phyloP scores from a whole-genome alignment of 2,329 filamentous ascomycete genomes.

The Verruconis gallopava region DNA sequence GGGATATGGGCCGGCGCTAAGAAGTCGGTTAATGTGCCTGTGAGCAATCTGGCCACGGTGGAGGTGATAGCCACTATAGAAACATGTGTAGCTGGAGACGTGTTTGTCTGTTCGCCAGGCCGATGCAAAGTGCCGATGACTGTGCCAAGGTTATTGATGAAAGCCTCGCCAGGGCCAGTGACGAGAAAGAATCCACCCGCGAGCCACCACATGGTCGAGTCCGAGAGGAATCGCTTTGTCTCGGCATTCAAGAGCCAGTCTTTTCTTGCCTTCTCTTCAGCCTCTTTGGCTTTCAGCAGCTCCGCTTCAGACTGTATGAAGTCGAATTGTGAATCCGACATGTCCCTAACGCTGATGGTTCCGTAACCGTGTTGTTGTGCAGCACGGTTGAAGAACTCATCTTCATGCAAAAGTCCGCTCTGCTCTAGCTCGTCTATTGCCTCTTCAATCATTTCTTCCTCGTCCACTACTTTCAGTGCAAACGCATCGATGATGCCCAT shows the following conservation, averaged over 20 bases:
- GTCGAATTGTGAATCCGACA: slow-evolving; percentile 34
- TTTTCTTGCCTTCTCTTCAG: slow-evolving; percentile 60
- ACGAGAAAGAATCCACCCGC: slow-evolving; percentile 85
- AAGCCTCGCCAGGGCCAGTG: slow-evolving; percentile 89
- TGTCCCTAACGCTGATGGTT: slow-evolving; percentile 36
- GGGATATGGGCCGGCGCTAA: slow-evolving; percentile 44
- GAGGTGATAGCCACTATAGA: slow-evolving; percentile 84
- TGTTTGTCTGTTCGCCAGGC: slow-evolving; percentile 39
- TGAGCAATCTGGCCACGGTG: slow-evolving; percentile 78
- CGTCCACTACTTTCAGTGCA: slow-evolving; percentile 64
- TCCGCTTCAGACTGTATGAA: slow-evolving; percentile 32
- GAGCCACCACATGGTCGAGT: slow-evolving; percentile 93
- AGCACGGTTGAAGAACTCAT: slow-evolving; percentile 55
- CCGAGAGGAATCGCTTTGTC: slow-evolving; percentile 69
- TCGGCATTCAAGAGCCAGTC: slow-evolving; percentile 84
- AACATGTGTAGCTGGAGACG: slow-evolving; percentile 73
- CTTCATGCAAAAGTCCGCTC: slow-evolving; percentile 68
- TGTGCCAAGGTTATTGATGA: slow-evolving; percentile 93
- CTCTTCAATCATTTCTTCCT: slow-evolving; percentile 77
- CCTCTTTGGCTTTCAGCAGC: slow-evolving; percentile 32
- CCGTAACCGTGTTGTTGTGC: slow-evolving; percentile 49
- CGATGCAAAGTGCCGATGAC: slow-evolving; percentile 76
- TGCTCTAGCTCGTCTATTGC: slow-evolving; percentile 84
- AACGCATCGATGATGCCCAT: slow-evolving; percentile 65
- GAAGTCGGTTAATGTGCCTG: slow-evolving; percentile 77